Base-by-base conservation (phyloP, 441 rosid genomes). In the Kokia cookei region DNA sequence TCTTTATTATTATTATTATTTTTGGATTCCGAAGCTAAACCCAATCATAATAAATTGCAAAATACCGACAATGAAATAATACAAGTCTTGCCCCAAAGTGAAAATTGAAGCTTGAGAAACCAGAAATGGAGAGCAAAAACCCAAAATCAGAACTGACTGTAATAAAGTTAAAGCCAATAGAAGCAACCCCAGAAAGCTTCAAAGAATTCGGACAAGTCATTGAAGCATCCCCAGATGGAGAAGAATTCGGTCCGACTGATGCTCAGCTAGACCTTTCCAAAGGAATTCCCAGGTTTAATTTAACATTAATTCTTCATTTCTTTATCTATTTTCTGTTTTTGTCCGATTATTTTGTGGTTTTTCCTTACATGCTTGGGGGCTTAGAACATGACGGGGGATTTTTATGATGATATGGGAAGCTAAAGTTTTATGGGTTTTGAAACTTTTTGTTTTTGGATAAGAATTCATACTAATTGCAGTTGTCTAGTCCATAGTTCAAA, bases 161-260 rank as follows among this genome's bases (percentile, higher is more conserved):
- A 14, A 45, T 45, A 22, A 26, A 66, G 22, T 29, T 66, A 47
- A 66, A 66, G 71, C 55, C 71, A 66, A 15, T 66, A 24, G 71
- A 85, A 76, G 90, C 85, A 17, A 83, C 87, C 42, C 75, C 76
- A 5, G 87, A 85, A 48, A 82, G 79, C 75, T 85, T 85, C 82
- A 61, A 70, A 60, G 86, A 84, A 2, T 85, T 76, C 70, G 88
- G 87, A 32, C 88, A 87, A 73, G 83, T 84, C 15, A 76, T 85
- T 72, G 84, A 79, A 59, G 76, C 84, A 37, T 79, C 84, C 11
- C 75, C 84, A 14, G 88, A 85, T 59, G 85, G 90, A 17, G 82
- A 78, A 5, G 72, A 72, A 75, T 87, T 79, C 72, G 87, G 87
- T 27, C 90, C 90, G 42, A 59, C 78, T 24, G 88, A 87, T 76